Evolutionary conservation across 2,329 filamentous ascomycete genomes (phyloP), one percentile per base, ranked within the genome.

Genomic region (Fusarium pininemorale): DNA sequence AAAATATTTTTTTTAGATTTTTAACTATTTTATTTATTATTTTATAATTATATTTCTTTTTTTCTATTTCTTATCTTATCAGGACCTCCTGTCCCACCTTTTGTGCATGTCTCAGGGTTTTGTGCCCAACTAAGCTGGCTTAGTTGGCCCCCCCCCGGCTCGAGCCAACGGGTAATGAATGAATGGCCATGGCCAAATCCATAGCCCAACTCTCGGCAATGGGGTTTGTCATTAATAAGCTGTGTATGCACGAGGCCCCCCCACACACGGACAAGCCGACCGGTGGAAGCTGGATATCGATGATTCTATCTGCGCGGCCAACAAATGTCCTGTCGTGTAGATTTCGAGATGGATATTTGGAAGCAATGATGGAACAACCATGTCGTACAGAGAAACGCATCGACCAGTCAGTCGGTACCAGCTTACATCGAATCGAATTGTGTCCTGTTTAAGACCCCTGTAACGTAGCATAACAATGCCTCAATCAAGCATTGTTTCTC

Each of bases 211-310:
- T 55, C 32, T 47, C 44, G 68, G 64, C 51, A 63, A 54, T 72
- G 44, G 51, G 60, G 55, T 57, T 66, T 51, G 51, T 35, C 44
- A 51, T 54, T 38, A 47, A 53, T 38, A 47, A 53, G 58, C 38
- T 68, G 42, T 38, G 55, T 55, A 35, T 39, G 20, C 32, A 55
- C 39, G 35, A n/a, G 26, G 18, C 18, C 50, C 56, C 32, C 66
- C 65, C 60, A 55, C 69, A 66, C 73, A 57, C 75, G 75, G 75
- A 65, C 66, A 77, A 57, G 73, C 75, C 75, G 75, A 78, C 74
- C 66, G 38, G 66, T 72, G 59, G 58, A 67, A 73, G 75, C 75
- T 74, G 75, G 48, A 51, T 50, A 37, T 30, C 42, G 24, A 60
- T 26, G 38, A 50, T 47, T 72, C 47, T 30, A 48, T 59, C 42